phyloP scores from a whole-genome alignment of 129 eudicot species.

The Artemisia annua region DNA sequence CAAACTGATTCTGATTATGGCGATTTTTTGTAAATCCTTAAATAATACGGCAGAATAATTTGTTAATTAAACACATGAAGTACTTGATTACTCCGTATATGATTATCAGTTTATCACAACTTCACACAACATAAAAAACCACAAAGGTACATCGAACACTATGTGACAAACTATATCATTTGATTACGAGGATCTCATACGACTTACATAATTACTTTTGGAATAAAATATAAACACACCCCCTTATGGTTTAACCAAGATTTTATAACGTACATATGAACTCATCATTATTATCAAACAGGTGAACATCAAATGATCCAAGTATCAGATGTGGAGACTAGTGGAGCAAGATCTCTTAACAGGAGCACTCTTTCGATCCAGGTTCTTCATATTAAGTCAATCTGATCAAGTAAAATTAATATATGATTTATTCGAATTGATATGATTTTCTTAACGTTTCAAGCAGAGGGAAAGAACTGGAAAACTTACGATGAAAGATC shows the following conservation, averaged over 20 bases:
- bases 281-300: constrained; percentile 7
- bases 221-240: neutral
- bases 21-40: no score
- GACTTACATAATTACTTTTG: neutral
- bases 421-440: neutral
- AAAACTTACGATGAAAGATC: constrained; percentile 42
- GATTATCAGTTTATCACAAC: no score
- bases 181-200: no score
- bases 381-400: constrained; percentile 32
- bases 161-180: no score
- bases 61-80: no score
- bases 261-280: neutral
- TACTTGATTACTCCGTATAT: neutral
- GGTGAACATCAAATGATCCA: constrained; percentile 34
- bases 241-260: neutral
- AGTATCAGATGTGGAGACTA: constrained; percentile 6
- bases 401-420: neutral
- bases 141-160: no score
- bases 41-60: no score
- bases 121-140: no score
- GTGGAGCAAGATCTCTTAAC: constrained; percentile 21
- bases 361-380: constrained; percentile 38
- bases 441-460: neutral
- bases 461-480: constrained; percentile 62
- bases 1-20: no score